Base-by-base conservation (phyloP, 2,329 filamentous ascomycete genomes). In the Fusarium nygamai region DNA sequence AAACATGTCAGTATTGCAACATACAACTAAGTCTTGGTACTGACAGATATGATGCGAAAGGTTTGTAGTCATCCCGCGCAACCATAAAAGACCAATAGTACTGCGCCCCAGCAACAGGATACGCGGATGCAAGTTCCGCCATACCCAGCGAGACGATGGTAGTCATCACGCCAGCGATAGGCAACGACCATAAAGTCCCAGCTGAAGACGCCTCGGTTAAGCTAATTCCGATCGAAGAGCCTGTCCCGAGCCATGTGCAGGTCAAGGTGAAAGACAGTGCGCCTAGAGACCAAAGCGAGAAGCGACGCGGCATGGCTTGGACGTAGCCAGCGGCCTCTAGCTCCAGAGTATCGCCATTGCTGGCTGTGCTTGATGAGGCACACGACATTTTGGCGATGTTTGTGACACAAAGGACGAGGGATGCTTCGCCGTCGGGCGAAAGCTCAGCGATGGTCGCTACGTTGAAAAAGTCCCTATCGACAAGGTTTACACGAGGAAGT, bases 261-360 rank as follows among this genome's bases (percentile, higher is more conserved):
- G 78, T 81, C 36, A 81, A 17, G 2, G 80, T 80, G 44, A 80
- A 81, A 1, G 80, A 80, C 4, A 81, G 47, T 12, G 80, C 77
- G 1, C 74, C 70, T 0, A 81, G 33, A 10, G 78, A 78, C 62
- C 73, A 76, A 1, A 76, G 58, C 6, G 80, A 80, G 64, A 81
- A 81, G 16, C 77, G 78, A 0, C 80, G 74, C 17, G 80, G 80
- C 80, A 81, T 81, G n/a, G 74, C 71, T 34, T 76, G 78, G 11
- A 54, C 53, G 38, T 81, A 81, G 8, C 80, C 80, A 8, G 78
- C 76, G 2, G 80, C 80, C 58, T 81, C 78, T 3, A 81, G 75
- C 63, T 81, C 80, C 9, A 80, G 72, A 13, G 78, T 74, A 59
- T 81, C 80, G 33, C 44, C 44, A 10, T 67, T 72, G 19, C 38